A percentile compares a stretch with the other conserved stretches of the same genome.
Conservation (phyloP, 179 eudicot genomes). For the Beta macrorhiza region DNA sequence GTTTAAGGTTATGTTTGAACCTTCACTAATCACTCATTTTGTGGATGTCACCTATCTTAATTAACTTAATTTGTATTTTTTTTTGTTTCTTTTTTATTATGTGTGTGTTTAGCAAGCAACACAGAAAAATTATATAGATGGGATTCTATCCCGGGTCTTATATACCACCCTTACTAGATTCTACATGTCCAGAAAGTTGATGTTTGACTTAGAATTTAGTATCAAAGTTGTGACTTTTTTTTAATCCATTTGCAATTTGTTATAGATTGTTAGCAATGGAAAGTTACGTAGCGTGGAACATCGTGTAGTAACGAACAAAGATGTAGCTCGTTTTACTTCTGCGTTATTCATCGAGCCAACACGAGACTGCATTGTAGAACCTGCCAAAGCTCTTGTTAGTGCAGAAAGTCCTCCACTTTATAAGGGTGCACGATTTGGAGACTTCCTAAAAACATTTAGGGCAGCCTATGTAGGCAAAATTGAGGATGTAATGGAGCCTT, state of each 20-base stretch:
- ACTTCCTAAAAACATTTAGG: slow-evolving; percentile 32
- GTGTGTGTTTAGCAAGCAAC: too few relatives aligned
- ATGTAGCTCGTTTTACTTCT: slow-evolving; percentile 26
- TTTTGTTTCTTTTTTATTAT: too few relatives aligned
- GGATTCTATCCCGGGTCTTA: too few relatives aligned
- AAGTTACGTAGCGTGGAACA: slow-evolving; percentile 36
- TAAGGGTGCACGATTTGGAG: slow-evolving; percentile 28
- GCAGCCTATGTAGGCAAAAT: slow-evolving; percentile 21
- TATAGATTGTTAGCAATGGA: slow-evolving; percentile 43
- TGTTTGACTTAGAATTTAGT: too few relatives aligned
- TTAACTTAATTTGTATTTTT: too few relatives aligned
- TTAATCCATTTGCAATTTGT: background rate
- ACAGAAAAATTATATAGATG: too few relatives aligned
- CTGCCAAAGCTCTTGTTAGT: slow-evolving; percentile 39
- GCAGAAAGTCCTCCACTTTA: slow-evolving; percentile 38
- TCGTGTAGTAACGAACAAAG: slow-evolving; percentile 41
- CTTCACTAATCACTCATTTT: too few relatives aligned
- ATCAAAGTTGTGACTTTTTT: too few relatives aligned
- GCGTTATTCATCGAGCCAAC: slow-evolving; percentile 35
- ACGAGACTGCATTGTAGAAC: slow-evolving; percentile 31
- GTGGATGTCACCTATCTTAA: too few relatives aligned
- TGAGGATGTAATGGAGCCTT: slow-evolving; percentile 22
- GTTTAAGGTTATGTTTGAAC: too few relatives aligned
- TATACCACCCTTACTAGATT: too few relatives aligned
- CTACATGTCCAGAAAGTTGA: too few relatives aligned